Evolutionary conservation across 257 asterid genomes (phyloP), one percentile per base, ranked within the genome.

Genomic region (Solanum piurae): DNA sequence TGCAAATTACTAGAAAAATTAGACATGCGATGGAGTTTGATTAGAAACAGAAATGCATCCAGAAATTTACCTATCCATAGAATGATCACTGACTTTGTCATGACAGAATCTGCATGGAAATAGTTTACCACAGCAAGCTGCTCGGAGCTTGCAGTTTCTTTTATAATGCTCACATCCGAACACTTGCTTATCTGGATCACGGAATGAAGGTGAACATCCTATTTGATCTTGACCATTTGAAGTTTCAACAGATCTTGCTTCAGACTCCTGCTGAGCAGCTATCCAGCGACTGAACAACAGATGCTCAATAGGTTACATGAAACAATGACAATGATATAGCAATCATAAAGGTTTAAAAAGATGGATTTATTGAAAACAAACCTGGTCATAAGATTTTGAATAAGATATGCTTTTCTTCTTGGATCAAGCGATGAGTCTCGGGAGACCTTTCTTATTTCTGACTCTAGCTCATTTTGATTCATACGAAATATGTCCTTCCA

Each of bases 401-500:
- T 93, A 62, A 97, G 99, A 89, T 97, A 97, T 55, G 93, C 98
- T 89, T 97, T 97, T 93, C 98, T 94, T 91, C 99, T 92, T 75
- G 98, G 99, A 91, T 97, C 99, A 88, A 97, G 99, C 71, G 97
- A 91, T 86, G 98, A 93, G 90, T 97, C 98, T 33, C 96, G 94
- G 89, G 99, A 94, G 72, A 95, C 99, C 92, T 95, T 95, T 92
- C 96, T 93, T 90, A 97, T 94, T 95, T 97, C 99, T 33, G 98
- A 95, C 91, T 95, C 99, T 87, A 97, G 98, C 94, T 97, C 99
- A 92, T 92, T 97, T 94, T 97, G 99, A 89, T 97, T 97, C 99
- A 97, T 97, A 79, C 98, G 89, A 88, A 97, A 97, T 34, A 97
- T 97, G 88, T 97, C 99, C 83, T 95, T 94, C 99, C 99, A 97